Base-by-base conservation (phyloP, 129 eudicot genomes). In the Centella asiatica region DNA sequence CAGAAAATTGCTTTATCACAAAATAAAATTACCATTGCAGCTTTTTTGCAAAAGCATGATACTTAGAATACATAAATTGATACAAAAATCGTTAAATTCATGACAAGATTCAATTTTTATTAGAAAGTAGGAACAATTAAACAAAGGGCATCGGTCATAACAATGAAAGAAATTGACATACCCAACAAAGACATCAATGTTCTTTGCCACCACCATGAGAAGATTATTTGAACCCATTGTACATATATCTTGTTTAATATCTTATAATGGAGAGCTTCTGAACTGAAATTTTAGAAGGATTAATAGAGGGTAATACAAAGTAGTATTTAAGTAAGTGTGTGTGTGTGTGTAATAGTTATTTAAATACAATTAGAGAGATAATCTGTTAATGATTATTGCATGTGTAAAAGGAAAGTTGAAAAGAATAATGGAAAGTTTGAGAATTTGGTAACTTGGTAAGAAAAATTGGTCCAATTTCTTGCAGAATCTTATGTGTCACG, bases 111-210 rank as follows among this genome's bases (percentile, higher is more conserved):
- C n/a, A n/a, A n/a, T n/a, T n/a, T n/a, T n/a, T n/a, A n/a, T n/a
- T n/a, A n/a, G n/a, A n/a, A n/a, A n/a, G n/a, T n/a, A n/a, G n/a
- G n/a, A n/a, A n/a, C n/a, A n/a, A n/a, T n/a, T n/a, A n/a, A n/a
- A n/a, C n/a, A n/a, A n/a, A n/a, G n/a, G n/a, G n/a, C n/a, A n/a
- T n/a, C n/a, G n/a, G n/a, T n/a, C n/a, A n/a, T n/a, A n/a, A n/a
- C n/a, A n/a, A n/a, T n/a, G n/a, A n/a, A n/a, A n/a, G n/a, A n/a
- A n/a, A n/a, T n/a, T 42, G 33, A 9, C 72, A 44, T 77, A 89
- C 97, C 92, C 85, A 36, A 86, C 79, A 72, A 89, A 82, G 50
- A 89, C 92, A 83, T 89, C 97, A 70, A 89, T 80, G 77, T 89
- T 85, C 76, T 85, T 89, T 69, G 86, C 86, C 68, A 89, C 74